Percentiles rank a stretch among this genome's conserved stretches.
Conservation (phyloP, 202 grass and related monocot species). For the Brachypodium distachyon region DNA sequence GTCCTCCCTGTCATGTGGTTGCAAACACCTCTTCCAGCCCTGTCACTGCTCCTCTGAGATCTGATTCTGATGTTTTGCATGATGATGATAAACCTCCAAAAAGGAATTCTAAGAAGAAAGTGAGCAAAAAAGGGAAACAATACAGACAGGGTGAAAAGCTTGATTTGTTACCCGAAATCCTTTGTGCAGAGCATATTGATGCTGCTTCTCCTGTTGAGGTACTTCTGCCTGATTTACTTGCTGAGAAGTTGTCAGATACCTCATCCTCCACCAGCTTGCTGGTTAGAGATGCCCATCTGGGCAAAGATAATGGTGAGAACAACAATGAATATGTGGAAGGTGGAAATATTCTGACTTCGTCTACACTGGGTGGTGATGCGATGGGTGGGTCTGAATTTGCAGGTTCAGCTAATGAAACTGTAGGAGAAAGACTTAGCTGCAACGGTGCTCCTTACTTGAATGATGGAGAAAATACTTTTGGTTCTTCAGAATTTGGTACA, state of each 20-base stretch:
- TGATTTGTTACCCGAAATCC: conserved; percentile 28
- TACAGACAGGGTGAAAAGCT: conserved; percentile 19
- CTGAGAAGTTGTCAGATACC: conserved; percentile 30
- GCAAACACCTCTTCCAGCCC: conserved; percentile 22
- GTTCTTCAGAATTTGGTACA: conserved; percentile 22
- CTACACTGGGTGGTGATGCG: conserved; percentile 21
- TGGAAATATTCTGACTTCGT: not conserved
- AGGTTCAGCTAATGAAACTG: conserved; percentile 13
- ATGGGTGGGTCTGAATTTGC: conserved; percentile 30
- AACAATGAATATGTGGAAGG: conserved; percentile 5
- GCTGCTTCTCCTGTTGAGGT: conserved; percentile 26
- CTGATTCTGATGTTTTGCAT: conserved; percentile 42
- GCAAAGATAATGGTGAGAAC: conserved; percentile 25
- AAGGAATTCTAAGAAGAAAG: conserved; percentile 56
- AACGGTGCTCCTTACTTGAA: conserved; percentile 12
- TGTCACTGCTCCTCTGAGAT: conserved; percentile 12
- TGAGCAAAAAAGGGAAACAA: conserved; percentile 60
- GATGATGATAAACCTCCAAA: conserved; percentile 37
- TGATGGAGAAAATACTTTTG: conserved; percentile 4
- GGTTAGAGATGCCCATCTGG: conserved; percentile 16
- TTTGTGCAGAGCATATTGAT: conserved; percentile 20
- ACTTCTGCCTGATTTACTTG: conserved; percentile 14
- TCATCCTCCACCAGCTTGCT: conserved; percentile 23
- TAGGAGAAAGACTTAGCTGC: conserved; percentile 12
- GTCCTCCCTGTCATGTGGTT: conserved; percentile 13